phyloP scores from a whole-genome alignment of 768 basidiomycete species.

The Butyriboletus loyo region DNA sequence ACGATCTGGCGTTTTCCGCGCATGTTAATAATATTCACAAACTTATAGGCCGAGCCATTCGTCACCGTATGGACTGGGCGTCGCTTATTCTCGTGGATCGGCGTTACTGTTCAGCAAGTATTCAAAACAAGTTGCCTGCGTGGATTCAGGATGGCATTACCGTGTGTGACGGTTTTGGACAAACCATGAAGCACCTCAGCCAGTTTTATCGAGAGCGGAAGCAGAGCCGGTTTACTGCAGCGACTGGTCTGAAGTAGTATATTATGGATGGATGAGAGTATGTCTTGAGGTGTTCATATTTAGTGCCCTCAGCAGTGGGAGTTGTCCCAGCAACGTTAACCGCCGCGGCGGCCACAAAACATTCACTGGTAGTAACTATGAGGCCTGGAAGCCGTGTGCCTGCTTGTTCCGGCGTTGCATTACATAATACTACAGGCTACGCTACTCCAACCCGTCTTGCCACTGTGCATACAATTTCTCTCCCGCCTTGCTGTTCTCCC shows the following conservation, averaged over 20 bases:
- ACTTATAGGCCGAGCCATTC: conserved; percentile 79
- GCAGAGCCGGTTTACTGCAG: conserved; percentile 1
- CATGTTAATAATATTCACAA: background rate
- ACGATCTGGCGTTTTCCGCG: background rate
- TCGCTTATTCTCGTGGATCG: conserved; percentile 83
- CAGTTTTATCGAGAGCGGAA: conserved; percentile 65
- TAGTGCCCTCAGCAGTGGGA: background rate
- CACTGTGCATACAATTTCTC: background rate
- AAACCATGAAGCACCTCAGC: conserved; percentile 64
- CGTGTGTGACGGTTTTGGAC: conserved; percentile 65
- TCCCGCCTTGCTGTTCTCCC: background rate
- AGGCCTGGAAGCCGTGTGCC: too few species aligned
- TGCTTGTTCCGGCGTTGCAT: conserved; percentile 13
- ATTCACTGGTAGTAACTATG: too few species aligned
- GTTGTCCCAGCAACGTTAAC: background rate
- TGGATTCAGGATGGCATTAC: conserved; percentile 77
- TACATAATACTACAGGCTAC: conserved; percentile 11
- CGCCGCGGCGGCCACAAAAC: too few species aligned
- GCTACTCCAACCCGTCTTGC: background rate
- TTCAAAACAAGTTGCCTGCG: conserved; percentile 78
- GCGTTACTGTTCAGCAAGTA: conserved; percentile 68
- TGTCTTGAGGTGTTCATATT: background rate
- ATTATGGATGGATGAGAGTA: background rate
- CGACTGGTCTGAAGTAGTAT: conserved; percentile 1
- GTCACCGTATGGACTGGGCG: conserved; percentile 90